These are phyloP conservation scores for Barnettozyma californica DNA, from an alignment of 805 yeast genomes.

Conservation along the genomic window DNA sequence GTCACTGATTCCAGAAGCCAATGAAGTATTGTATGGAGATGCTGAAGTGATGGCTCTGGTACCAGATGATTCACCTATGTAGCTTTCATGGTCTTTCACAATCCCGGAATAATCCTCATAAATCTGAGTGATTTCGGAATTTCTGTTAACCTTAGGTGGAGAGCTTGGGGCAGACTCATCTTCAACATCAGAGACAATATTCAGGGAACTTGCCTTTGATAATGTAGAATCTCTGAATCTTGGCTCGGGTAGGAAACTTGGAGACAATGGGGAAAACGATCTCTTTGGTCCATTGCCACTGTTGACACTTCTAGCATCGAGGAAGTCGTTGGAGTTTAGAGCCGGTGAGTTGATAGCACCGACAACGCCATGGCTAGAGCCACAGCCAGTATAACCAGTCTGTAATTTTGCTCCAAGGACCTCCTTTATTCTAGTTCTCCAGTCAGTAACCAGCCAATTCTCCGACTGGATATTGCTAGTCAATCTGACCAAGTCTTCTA, in stretches of 20 bases:
- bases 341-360: constrained; percentile 56
- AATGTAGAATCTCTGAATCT: constrained; percentile 22
- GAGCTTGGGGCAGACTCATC: constrained; percentile 10
- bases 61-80: neutral
- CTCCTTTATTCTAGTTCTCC: constrained; percentile 54
- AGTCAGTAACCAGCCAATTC: constrained; percentile 55
- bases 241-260: constrained; percentile 33
- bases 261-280: constrained; percentile 31
- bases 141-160: constrained; percentile 19
- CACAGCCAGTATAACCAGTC: constrained; percentile 72
- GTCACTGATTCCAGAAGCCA: constrained; percentile 8
- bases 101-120: constrained; percentile 29
- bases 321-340: constrained; percentile 30
- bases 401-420: constrained; percentile 47
- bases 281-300: constrained; percentile 10
- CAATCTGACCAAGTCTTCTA: constrained; percentile 50
- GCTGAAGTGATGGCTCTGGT: neutral
- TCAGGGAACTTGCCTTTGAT: constrained; percentile 18
- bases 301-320: constrained; percentile 12
- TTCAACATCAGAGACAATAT: constrained; percentile 14
- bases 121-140: constrained; percentile 28
- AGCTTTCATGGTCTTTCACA: constrained; percentile 10
- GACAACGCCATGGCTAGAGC: constrained; percentile 56
- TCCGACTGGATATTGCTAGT: constrained; percentile 28
- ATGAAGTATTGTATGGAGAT: constrained; percentile 5